Evolutionary conservation across 73 alveolate species (phyloP).

Genomic region (Paraurostyla sp.): DNA sequence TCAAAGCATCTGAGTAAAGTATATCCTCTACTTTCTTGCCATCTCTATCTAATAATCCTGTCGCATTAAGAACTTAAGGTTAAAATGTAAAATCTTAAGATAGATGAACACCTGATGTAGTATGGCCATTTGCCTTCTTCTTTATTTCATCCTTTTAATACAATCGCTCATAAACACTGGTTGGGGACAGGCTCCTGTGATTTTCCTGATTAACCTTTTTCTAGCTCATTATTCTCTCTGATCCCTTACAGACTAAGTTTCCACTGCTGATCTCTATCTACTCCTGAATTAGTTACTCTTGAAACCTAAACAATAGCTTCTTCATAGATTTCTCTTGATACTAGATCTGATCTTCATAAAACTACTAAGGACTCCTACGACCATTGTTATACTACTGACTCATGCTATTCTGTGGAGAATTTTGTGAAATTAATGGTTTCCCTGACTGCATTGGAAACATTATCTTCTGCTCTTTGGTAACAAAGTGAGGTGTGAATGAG

Average conservation of each 20-base stretch:
- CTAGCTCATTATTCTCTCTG: constrained; percentile 41
- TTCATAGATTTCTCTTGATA: constrained; percentile 16
- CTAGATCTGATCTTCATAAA: constrained; percentile 14
- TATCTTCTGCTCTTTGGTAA: too few species aligned
- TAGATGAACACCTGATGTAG: too few species aligned
- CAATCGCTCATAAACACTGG: constrained; percentile 31
- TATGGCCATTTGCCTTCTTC: neutral
- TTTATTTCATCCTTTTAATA: neutral
- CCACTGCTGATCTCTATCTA: neutral
- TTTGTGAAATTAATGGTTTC: too few species aligned
- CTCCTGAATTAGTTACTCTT: constrained; percentile 28
- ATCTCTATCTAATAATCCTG: constrained; percentile 24
- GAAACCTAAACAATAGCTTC: neutral
- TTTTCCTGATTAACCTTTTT: too few species aligned
- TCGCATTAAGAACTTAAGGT: constrained; percentile 7
- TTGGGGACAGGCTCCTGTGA: constrained; percentile 28
- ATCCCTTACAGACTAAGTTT: constrained; percentile 20
- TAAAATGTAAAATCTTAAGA: constrained; percentile 37
- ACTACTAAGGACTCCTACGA: neutral
- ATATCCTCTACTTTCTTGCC: constrained; percentile 34
- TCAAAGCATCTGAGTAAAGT: constrained; percentile 23
- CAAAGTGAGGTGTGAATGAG: constrained; percentile 34
- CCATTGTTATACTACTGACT: too few species aligned
- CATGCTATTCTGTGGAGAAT: too few species aligned
- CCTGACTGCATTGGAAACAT: too few species aligned